These are phyloP conservation scores for Blastobotrys apis DNA, from an alignment of 1,139 yeast species.

Conservation along the genomic window DNA sequence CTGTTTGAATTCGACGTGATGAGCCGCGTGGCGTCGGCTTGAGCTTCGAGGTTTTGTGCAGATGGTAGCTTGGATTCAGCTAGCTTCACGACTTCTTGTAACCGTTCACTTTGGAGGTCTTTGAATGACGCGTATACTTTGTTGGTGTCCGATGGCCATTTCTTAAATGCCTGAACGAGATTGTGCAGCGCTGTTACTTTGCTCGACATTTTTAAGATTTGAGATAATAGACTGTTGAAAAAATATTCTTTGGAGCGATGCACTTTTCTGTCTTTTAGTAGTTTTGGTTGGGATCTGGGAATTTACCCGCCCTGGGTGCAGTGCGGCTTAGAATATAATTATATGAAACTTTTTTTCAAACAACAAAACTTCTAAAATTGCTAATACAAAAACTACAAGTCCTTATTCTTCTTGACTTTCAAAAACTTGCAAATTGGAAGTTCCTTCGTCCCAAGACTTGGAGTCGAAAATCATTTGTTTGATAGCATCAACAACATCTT, in stretches of 20 bases:
- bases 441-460: slow-evolving; percentile 79
- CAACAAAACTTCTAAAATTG: too few relatives aligned
- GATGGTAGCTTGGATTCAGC: slow-evolving; percentile 24
- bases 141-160: slow-evolving; percentile 30
- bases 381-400: too few relatives aligned
- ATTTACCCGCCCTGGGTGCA: too few relatives aligned
- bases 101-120: slow-evolving; percentile 28
- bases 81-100: slow-evolving; percentile 25
- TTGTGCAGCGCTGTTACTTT: slow-evolving; percentile 14
- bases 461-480: slow-evolving; percentile 72
- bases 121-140: slow-evolving; percentile 35
- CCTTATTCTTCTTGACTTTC: slow-evolving; percentile 13
- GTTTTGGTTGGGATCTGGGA: too few relatives aligned
- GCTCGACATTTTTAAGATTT: slow-evolving; percentile 6
- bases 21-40: slow-evolving; percentile 27
- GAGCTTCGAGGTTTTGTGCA: slow-evolving; percentile 27
- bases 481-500: slow-evolving; percentile 74
- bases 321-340: too few relatives aligned
- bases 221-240: too few relatives aligned
- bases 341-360: too few relatives aligned
- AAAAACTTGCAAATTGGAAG: slow-evolving; percentile 42
- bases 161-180: slow-evolving; percentile 22
- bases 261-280: too few relatives aligned
- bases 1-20: slow-evolving; percentile 25
- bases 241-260: too few relatives aligned